Conservation (phyloP, 2,329 filamentous ascomycete genomes). For the Bipolaris victoriae region DNA sequence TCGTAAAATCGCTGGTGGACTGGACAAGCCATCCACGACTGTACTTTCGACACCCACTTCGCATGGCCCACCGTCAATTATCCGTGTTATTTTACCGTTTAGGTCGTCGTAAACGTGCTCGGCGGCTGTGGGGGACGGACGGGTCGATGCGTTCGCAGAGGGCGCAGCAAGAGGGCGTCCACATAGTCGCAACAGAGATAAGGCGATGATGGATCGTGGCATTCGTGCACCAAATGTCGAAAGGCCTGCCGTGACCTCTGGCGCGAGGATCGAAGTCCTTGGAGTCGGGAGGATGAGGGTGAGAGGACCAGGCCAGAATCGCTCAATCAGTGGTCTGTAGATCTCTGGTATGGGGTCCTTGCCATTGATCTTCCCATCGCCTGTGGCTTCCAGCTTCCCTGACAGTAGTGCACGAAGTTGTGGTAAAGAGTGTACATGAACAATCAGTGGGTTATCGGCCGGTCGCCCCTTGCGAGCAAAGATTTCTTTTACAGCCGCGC, state of each 20-base stretch:
- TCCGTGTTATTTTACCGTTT: conserved; percentile 78
- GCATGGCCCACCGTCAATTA: conserved; percentile 87
- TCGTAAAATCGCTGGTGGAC: conserved; percentile 80
- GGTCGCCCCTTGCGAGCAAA: conserved; percentile 89
- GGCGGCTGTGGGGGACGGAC: conserved; percentile 88
- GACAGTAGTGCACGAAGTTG: conserved; percentile 72
- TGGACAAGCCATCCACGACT: conserved; percentile 86
- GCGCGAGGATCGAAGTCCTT: conserved; percentile 71
- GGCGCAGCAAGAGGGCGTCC: conserved; percentile 85
- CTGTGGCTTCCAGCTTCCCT: conserved; percentile 20
- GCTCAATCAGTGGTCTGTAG: conserved; percentile 77
- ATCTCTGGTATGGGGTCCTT: conserved; percentile 68
- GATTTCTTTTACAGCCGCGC: conserved; percentile 84
- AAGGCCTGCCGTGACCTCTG: conserved; percentile 90
- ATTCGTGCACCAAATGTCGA: conserved; percentile 88
- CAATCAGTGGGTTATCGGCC: conserved; percentile 92
- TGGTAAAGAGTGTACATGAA: conserved; percentile 81
- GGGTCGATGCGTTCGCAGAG: conserved; percentile 92
- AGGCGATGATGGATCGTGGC: conserved; percentile 82
- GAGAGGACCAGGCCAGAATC: conserved; percentile 93
- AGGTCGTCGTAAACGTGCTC: conserved; percentile 89
- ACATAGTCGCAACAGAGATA: conserved; percentile 81
- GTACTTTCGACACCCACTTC: conserved; percentile 94
- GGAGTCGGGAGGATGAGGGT: conserved; percentile 88
- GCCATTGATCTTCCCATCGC: conserved; percentile 4